Conservation (phyloP, 164 flowering plant genomes). For the Stephania cephalantha region DNA sequence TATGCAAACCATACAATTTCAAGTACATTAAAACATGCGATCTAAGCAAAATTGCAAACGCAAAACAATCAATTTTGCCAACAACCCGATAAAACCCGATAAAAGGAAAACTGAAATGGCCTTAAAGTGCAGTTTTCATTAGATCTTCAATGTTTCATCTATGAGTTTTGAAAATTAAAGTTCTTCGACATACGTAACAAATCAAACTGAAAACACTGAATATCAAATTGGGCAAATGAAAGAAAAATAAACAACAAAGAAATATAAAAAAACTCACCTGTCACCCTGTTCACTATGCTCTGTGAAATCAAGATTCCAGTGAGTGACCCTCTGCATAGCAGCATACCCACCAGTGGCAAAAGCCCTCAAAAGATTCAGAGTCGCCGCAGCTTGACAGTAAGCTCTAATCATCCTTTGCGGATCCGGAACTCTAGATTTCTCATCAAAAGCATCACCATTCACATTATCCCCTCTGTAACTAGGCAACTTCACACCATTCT, state of each 20-base stretch:
- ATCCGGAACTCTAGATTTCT: conserved; percentile 69
- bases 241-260: too few relatives aligned
- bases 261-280: conserved; percentile 29
- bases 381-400: conserved; percentile 80
- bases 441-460: conserved; percentile 74
- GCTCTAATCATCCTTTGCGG: conserved; percentile 89
- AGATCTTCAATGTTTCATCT: background rate
- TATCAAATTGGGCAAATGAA: background rate
- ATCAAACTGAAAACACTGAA: background rate
- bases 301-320: conserved; percentile 90
- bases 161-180: background rate
- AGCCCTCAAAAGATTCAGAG: conserved; percentile 77
- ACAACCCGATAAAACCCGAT: background rate
- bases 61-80: background rate
- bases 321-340: conserved; percentile 89
- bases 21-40: background rate
- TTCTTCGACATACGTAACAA: background rate
- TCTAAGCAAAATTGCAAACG: background rate
- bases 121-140: background rate
- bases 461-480: conserved; percentile 92
- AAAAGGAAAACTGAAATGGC: too few relatives aligned
- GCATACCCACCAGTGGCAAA: conserved; percentile 97
- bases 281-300: conserved; percentile 92
- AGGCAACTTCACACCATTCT: conserved; percentile 79
- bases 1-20: background rate